Percentiles rank a stretch among this genome's conserved stretches.
These are phyloP conservation scores for Phytophthora pini DNA, from an alignment of 352 stramenopile species.

Conservation along the genomic window DNA sequence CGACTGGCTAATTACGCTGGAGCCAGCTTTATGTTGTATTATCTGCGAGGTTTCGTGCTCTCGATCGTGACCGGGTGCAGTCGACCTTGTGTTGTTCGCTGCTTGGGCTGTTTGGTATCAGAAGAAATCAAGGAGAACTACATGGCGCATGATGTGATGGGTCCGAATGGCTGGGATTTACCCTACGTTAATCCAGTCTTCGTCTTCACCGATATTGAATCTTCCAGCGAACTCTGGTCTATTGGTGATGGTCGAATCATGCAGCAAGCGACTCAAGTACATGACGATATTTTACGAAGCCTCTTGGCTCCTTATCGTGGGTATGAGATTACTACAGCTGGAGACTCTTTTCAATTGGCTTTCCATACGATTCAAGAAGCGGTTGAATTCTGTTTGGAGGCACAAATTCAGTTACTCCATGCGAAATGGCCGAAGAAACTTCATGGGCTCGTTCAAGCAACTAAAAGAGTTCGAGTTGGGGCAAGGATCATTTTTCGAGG, in stretches of 20 bases:
- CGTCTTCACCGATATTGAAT: constrained; percentile 69
- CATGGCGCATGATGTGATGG: constrained; percentile 23
- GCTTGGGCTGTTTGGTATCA: constrained; percentile 38
- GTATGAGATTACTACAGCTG: constrained; percentile 74
- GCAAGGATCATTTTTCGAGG: constrained; percentile 45
- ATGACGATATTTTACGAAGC: constrained; percentile 47
- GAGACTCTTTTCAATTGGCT: constrained; percentile 68
- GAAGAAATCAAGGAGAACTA: constrained; percentile 40
- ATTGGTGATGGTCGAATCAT: constrained; percentile 42
- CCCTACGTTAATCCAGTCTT: constrained; percentile 49
- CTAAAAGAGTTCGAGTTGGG: constrained; percentile 35
- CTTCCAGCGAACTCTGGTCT: constrained; percentile 54
- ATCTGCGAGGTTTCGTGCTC: constrained; percentile 46
- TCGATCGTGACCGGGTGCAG: constrained; percentile 51
- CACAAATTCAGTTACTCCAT: constrained; percentile 48
- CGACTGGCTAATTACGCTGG: constrained; percentile 34
- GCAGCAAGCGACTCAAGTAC: constrained; percentile 41
- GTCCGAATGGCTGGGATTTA: constrained; percentile 6
- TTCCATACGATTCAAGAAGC: constrained; percentile 68
- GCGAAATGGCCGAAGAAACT: constrained; percentile 66
- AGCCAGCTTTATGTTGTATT: constrained; percentile 49
- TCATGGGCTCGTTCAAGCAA: constrained; percentile 45
- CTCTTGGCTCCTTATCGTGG: constrained; percentile 46
- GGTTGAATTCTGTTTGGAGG: constrained; percentile 53
- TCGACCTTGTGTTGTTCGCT: constrained; percentile 47